These are phyloP conservation scores for Paramecium sexaurelia DNA, from an alignment of 73 alveolate genomes.

Conservation along the genomic window DNA sequence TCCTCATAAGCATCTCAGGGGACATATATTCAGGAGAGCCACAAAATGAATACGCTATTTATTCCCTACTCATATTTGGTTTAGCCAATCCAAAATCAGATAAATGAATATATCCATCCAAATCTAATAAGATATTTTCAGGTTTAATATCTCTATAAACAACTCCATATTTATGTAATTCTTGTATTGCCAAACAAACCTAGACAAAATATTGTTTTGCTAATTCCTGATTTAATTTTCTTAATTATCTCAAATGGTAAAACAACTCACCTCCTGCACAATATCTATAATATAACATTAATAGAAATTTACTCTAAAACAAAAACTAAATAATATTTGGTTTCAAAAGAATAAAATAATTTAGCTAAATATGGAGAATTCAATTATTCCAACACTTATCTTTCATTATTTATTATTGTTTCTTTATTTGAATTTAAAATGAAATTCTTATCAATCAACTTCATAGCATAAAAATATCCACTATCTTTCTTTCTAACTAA, in stretches of 20 bases:
- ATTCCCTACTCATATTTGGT: conserved; percentile 63
- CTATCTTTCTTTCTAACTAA: conserved; percentile 49
- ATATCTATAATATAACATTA: not conserved
- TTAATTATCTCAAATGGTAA: conserved; percentile 74
- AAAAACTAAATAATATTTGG: conserved; percentile 71
- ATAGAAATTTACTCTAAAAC: conserved; percentile 66
- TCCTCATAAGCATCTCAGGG: conserved; percentile 88
- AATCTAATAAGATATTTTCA: conserved; percentile 88
- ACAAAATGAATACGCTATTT: conserved; percentile 78
- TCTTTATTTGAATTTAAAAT: conserved; percentile 28
- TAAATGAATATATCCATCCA: conserved; percentile 81
- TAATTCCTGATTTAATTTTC: conserved; percentile 73
- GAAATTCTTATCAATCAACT: conserved; percentile 40
- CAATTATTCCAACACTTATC: conserved; percentile 30
- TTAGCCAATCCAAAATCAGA: conserved; percentile 93
- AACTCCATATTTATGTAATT: conserved; percentile 82
- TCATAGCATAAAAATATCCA: conserved; percentile 52
- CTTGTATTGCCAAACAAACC: conserved; percentile 82
- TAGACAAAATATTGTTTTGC: conserved; percentile 86
- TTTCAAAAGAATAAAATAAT: conserved; percentile 61
- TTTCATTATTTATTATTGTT: conserved; percentile 53
- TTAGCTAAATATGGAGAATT: conserved; percentile 63
- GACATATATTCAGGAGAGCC: conserved; percentile 96
- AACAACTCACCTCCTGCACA: conserved; percentile 80
- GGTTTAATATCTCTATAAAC: conserved; percentile 95